Base-by-base conservation (phyloP, 1,284 basidiomycete genomes). In the Heterobasidion occidentale region DNA sequence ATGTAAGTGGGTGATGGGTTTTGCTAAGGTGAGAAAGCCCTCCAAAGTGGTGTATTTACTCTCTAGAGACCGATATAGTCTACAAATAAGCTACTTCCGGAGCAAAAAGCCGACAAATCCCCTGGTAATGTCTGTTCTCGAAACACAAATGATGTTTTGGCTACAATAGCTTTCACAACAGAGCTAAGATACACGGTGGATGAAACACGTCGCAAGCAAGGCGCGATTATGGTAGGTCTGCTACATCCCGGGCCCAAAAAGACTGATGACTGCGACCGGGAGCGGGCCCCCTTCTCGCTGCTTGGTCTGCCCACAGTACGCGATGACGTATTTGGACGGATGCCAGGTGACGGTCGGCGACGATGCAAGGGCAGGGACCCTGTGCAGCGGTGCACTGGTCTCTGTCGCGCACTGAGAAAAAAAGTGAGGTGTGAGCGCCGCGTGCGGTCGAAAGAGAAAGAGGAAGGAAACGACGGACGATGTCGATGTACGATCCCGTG, bases 291-390 rank as follows among this genome's bases (percentile, higher is more conserved):
- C 83, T 68, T 88, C 84, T 55, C 77, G 77, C 51, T 71, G 65
- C 61, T 80, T 83, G 4, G 81, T 85, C 63, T 88, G 85, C 4
- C 87, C 88, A 64, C 88, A 90, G 62, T 88, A 90, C 2, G 88
- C 88, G 56, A 90, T 79, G 7, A 84, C 78, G 62, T 88, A 83
- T 68, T 83, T 86, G 8, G 83, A 87, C 3, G 88, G 88, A 67
- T 90, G 88, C 88, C 88, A 91, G 1, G 80, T 72, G 2, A 91
- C 88, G 0, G 85, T 83, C 6, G 81, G 80, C 14, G 86, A 80
- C 0, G 85, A 74, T 2, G 81, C 83, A 7, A 84, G 70, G 3
- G 85, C 77, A 2, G 84, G 78, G 12, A 91, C 79, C 17, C 88
- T 84, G 64, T 89, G 85, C 34, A 89, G 63, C 2, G 85, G 83